A percentile compares a stretch with the other conserved stretches of the same genome.
Conservation (phyloP, 345 rosid species). For the Limnanthes douglasii region DNA sequence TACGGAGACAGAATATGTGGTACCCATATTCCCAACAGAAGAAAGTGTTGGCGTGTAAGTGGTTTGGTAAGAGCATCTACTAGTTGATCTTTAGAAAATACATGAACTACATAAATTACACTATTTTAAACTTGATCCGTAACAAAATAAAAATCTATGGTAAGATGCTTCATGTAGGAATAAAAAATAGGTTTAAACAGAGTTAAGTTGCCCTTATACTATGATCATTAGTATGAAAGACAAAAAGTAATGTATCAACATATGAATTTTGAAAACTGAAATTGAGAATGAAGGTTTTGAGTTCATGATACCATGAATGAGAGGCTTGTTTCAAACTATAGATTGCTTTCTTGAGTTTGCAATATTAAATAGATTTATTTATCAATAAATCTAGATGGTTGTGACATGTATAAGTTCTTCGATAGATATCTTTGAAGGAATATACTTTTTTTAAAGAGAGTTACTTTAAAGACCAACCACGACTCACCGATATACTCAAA, state of each 20-base stretch:
- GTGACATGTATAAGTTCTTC: background rate
- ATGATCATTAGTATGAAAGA: background rate
- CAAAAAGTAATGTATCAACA: background rate
- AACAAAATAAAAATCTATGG: background rate
- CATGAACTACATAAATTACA: background rate
- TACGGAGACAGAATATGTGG: too few species aligned
- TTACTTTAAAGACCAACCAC: background rate
- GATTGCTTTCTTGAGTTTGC: background rate
- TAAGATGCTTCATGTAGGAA: background rate
- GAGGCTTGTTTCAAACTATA: background rate
- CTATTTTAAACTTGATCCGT: background rate
- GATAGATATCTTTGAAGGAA: background rate
- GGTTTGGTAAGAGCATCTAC: background rate
- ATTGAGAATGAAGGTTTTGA: background rate
- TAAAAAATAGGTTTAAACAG: background rate
- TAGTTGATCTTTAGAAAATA: background rate
- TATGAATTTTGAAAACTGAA: too few species aligned
- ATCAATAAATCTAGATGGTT: background rate
- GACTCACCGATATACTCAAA: background rate
- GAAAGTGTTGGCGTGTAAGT: too few species aligned
- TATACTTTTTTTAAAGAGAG: background rate
- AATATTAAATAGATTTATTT: background rate
- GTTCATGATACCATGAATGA: background rate
- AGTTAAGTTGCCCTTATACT: background rate
- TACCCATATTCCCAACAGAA: too few species aligned